A percentile compares a stretch with the other conserved stretches of the same genome.
phyloP scores from a whole-genome alignment of 768 basidiomycete genomes.

The Suillus tomentosus region DNA sequence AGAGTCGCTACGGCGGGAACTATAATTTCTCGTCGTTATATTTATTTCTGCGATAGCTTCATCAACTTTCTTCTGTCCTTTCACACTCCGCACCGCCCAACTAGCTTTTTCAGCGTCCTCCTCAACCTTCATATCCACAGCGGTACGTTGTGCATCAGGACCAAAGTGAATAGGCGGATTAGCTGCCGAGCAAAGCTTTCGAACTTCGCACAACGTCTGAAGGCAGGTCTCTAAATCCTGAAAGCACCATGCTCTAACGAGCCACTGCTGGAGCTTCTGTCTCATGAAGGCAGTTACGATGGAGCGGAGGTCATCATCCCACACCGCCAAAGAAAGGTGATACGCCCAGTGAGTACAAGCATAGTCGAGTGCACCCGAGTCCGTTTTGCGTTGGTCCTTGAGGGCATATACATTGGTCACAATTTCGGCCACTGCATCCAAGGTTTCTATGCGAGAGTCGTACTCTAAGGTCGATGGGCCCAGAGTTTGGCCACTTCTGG shows the following conservation, averaged over 20 bases:
- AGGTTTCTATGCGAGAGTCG: neutral
- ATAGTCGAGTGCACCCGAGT: neutral
- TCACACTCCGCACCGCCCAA: no score
- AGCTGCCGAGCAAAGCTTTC: neutral
- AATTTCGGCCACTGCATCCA: neutral
- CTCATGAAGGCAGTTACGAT: neutral
- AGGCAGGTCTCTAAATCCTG: neutral
- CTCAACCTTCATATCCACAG: no score
- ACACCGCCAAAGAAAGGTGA: slow-evolving; percentile 3
- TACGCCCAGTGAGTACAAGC: neutral
- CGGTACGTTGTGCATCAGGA: neutral
- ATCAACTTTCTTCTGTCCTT: no score
- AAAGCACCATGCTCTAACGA: neutral
- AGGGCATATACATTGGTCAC: neutral
- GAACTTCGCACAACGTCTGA: neutral
- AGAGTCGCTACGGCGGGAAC: no score
- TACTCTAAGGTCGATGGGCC: neutral
- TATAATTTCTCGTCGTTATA: no score
- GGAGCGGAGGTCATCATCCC: neutral
- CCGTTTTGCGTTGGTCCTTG: neutral
- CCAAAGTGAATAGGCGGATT: neutral
- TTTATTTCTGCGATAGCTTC: no score
- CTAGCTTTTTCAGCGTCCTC: neutral
- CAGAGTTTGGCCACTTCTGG: no score
- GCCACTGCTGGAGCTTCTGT: neutral